Percentiles rank a stretch among this genome's conserved stretches.
Evolutionary conservation across 2,329 filamentous ascomycete species (phyloP).

Genomic region (Herpomyces periplanetae): DNA sequence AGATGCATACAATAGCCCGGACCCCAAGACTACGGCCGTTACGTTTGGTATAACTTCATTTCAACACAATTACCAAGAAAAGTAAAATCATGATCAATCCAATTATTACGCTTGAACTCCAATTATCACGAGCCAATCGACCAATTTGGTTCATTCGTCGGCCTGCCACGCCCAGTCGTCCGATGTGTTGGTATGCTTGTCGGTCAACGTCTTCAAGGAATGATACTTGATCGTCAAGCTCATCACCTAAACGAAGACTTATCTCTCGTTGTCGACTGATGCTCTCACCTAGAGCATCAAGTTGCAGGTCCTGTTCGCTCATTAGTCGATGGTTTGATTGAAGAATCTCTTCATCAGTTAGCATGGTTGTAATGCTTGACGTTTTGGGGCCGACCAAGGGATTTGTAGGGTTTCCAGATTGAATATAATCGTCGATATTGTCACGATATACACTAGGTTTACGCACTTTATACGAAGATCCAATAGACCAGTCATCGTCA

Average conservation of each 20-base stretch:
- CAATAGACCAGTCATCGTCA: no score
- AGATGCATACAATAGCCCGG: no score
- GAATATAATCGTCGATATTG: no score
- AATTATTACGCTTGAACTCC: slow-evolving; percentile 45
- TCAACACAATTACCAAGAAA: slow-evolving; percentile 40
- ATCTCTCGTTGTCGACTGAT: slow-evolving; percentile 68
- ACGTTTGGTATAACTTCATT: no score
- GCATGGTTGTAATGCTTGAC: no score
- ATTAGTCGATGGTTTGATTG: no score
- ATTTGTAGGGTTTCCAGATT: no score
- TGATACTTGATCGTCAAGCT: slow-evolving; percentile 58
- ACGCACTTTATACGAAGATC: no score
- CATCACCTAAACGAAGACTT: slow-evolving; percentile 78
- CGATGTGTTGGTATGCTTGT: slow-evolving; percentile 39
- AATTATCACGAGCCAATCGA: slow-evolving; percentile 37
- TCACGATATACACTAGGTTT: no score
- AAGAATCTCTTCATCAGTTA: no score
- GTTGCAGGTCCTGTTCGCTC: slow-evolving; percentile 58
- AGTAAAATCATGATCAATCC: slow-evolving; percentile 41
- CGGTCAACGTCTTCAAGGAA: slow-evolving; percentile 64
- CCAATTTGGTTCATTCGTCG: slow-evolving; percentile 29
- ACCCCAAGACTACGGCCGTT: no score
- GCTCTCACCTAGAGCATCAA: slow-evolving; percentile 50
- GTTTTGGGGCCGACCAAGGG: no score
- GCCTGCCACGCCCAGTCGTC: slow-evolving; percentile 31